Evolutionary conservation across 805 yeast genomes (phyloP), one percentile per base, ranked within the genome.

Genomic region (Candida namnaoensis): DNA sequence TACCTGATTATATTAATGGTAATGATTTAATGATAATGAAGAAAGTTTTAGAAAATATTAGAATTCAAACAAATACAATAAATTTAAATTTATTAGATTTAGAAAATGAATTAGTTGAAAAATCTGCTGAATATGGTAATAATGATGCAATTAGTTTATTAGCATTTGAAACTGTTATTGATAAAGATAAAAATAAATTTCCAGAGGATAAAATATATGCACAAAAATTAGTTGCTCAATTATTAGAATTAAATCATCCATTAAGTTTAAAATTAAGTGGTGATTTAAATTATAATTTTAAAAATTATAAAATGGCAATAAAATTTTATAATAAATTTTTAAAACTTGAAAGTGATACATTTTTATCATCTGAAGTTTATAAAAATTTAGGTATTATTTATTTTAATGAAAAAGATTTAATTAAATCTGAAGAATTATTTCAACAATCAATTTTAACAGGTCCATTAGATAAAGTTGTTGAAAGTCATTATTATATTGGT

Each of bases 51-150:
- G 79, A 76, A 38, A 76, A 74, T 40, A 67, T 83, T 40, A 60
- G 96, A 36, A 65, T 62, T 6, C 69, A 74, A 32, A 76, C 90
- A 1, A 80, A 80, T 44, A 66, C 81, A 0, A 66, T 74, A 3
- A 80, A 82, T 50, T 71, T 56, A 40, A 64, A 78, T 45, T 61
- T 82, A 19, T 64, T 82, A 5, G 74, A 65, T 12, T 62, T 87
- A 32, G 96, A 88, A 54, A 76, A 79, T 47, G 80, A 76, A 47
- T 58, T 90, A 19, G 72, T 88, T n/a, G 95, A 88, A 45, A 72
- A 72, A 40, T 87, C 95, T 12, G 95, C 95, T 0, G 95, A 85
- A 52, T 52, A 77, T 52, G 96, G 96, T 1, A 78, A 83, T 51
- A 74, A 78, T 47, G 87, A 88, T 58, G 96, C 96, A 0, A 75